Conservation (phyloP, 768 basidiomycete genomes). For the Tulasnella sp. region DNA sequence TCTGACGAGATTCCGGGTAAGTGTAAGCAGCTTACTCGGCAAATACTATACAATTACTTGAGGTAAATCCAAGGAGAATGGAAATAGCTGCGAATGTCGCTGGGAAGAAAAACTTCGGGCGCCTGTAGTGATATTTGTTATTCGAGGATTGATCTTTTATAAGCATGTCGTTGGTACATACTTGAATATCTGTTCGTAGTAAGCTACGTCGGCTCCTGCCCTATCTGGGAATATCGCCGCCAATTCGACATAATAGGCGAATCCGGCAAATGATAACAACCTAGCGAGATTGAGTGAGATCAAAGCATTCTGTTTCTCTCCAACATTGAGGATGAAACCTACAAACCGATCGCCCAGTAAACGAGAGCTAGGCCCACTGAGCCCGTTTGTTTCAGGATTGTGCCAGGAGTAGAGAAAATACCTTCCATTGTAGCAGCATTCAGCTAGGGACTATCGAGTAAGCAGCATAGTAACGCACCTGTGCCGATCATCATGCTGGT, state of each 20-base stretch:
- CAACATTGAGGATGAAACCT: neutral
- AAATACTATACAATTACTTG: constrained; percentile 17
- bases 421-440: too few species aligned
- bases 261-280: constrained; percentile 18
- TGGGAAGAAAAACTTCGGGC: constrained; percentile 19
- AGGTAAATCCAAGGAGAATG: constrained; percentile 18
- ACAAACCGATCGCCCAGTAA: constrained; percentile 18
- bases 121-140: neutral
- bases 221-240: constrained; percentile 19
- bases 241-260: constrained; percentile 20
- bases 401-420: constrained; percentile 19
- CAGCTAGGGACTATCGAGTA: too few species aligned
- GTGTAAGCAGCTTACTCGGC: constrained; percentile 11
- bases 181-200: constrained; percentile 13
- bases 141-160: too few species aligned
- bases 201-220: constrained; percentile 20
- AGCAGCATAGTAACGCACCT: too few species aligned
- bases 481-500: constrained; percentile 21
- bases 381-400: constrained; percentile 10
- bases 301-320: neutral
- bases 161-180: neutral
- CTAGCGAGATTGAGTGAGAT: neutral
- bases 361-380: constrained; percentile 19
- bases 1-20: neutral
- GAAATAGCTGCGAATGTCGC: constrained; percentile 19